These are phyloP conservation scores for Nicotiana knightiana DNA, from an alignment of 257 asterid species.

Conservation along the genomic window DNA sequence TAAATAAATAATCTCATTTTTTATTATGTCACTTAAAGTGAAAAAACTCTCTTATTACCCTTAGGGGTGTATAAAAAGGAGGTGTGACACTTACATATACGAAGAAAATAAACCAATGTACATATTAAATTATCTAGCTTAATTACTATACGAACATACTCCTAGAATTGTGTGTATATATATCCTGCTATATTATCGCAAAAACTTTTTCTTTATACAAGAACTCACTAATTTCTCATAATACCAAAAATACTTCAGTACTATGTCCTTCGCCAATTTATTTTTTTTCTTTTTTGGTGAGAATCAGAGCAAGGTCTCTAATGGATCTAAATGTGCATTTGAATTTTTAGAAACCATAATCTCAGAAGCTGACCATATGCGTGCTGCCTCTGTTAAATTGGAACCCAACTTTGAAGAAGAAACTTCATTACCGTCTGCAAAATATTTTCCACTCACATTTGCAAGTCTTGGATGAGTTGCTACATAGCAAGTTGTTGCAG, in stretches of 20 bases:
- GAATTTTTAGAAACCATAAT: conserved; percentile 38
- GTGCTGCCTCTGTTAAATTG: conserved; percentile 52
- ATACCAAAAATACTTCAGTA: not conserved
- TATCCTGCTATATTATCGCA: not conserved
- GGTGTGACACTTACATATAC: conserved; percentile 17
- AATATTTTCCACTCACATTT: conserved; percentile 68
- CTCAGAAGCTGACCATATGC: conserved; percentile 74
- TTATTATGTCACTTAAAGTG: no score
- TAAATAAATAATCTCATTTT: no score
- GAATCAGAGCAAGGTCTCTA: not conserved
- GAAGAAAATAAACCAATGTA: not conserved
- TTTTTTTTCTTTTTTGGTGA: not conserved
- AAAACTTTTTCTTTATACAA: not conserved
- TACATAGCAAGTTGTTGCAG: conserved; percentile 89
- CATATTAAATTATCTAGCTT: conserved; percentile 4
- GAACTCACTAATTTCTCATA: not conserved
- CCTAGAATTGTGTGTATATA: not conserved
- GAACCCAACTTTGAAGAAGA: conserved; percentile 65
- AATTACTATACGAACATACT: not conserved
- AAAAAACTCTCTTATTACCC: no score
- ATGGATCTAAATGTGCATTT: conserved; percentile 15
- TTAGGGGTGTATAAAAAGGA: no score
- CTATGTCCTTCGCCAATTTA: not conserved
- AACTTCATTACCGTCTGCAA: conserved; percentile 82
- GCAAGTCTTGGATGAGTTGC: conserved; percentile 63